Conservation (phyloP, 306 rosid species). For the Prosopis cineraria region DNA sequence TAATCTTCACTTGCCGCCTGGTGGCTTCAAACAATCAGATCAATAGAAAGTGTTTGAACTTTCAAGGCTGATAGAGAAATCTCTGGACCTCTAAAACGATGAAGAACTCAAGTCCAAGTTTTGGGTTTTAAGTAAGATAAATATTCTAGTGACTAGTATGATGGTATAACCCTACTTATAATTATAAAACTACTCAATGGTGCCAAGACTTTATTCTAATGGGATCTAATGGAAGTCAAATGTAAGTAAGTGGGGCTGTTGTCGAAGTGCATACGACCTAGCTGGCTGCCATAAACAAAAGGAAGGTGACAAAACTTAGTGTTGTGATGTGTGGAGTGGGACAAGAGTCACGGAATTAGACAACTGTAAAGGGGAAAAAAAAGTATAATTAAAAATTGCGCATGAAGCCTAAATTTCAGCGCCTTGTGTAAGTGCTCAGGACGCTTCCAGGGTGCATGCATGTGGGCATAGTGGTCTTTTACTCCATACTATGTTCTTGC, state of each 20-base stretch:
- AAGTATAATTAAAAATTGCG: conserved; percentile 14
- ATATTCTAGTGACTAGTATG: not conserved
- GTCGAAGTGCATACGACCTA: conserved; percentile 34
- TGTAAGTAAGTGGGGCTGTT: conserved; percentile 22
- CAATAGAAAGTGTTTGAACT: not conserved
- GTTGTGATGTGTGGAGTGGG: conserved; percentile 34
- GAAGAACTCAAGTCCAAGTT: not conserved
- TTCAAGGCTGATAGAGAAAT: not conserved
- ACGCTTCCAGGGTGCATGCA: conserved; percentile 31
- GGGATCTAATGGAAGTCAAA: conserved; percentile 32
- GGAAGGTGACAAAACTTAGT: conserved; percentile 13
- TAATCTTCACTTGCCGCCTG: not conserved
- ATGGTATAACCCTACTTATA: not conserved
- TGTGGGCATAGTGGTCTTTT: conserved; percentile 15
- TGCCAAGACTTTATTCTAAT: not conserved
- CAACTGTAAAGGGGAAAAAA: not conserved
- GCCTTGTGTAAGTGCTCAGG: conserved; percentile 30
- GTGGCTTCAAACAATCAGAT: not conserved
- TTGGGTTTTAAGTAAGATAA: not conserved
- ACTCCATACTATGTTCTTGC: not conserved
- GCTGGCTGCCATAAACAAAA: conserved; percentile 47
- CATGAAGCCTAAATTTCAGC: conserved; percentile 31
- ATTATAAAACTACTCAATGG: not conserved
- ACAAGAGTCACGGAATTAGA: conserved; percentile 15
- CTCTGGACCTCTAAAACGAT: not conserved